These are phyloP conservation scores for Eleusine coracana DNA, from an alignment of 176 grass and related monocot genomes.

Conservation along the genomic window DNA sequence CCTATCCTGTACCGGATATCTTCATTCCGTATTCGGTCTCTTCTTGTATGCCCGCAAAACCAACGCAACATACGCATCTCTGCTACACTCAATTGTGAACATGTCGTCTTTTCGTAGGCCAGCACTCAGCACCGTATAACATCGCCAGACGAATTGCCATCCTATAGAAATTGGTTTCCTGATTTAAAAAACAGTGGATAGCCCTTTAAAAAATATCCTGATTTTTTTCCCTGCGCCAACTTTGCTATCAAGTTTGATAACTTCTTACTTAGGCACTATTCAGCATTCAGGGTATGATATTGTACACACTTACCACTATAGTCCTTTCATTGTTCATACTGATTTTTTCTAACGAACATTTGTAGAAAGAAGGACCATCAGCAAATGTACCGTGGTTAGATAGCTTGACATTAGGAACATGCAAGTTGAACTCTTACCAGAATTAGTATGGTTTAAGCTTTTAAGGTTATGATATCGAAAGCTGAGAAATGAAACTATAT, in stretches of 20 bases:
- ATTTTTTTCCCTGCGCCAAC: not conserved
- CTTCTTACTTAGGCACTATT: constrained; percentile 9
- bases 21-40: too few relatives aligned
- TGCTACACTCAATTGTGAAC: too few relatives aligned
- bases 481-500: not conserved
- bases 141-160: too few relatives aligned
- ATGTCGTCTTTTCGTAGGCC: too few relatives aligned
- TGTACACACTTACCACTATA: not conserved
- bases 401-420: not conserved
- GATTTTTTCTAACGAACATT: not conserved
- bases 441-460: not conserved
- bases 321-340: not conserved
- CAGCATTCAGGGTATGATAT: constrained; percentile 18
- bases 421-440: not conserved
- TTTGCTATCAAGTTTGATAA: not conserved
- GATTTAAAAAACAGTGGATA: not conserved
- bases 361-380: not conserved
- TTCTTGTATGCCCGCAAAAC: too few relatives aligned
- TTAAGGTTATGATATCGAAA: not conserved
- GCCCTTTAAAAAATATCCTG: not conserved
- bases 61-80: too few relatives aligned
- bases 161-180: too few relatives aligned
- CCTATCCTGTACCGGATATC: too few relatives aligned
- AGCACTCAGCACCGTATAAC: too few relatives aligned
- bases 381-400: not conserved